These are phyloP conservation scores for Mucor circinelloides DNA, from an alignment of 371 early-diverging fungal genomes.

Conservation along the genomic window DNA sequence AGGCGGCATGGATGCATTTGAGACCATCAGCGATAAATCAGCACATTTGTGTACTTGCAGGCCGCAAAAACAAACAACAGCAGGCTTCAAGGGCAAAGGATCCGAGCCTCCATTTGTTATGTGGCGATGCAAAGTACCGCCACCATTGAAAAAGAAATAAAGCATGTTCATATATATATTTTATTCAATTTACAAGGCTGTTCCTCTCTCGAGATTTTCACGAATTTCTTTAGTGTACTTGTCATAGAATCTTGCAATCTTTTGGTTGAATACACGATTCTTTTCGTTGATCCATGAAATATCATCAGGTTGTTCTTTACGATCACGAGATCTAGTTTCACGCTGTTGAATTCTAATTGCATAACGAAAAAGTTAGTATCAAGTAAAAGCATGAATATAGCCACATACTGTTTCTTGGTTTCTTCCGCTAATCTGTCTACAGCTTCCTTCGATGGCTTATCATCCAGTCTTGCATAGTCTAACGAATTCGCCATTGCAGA, in stretches of 20 bases:
- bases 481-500: slow-evolving; percentile 71
- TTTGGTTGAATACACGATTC: slow-evolving; percentile 94
- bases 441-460: slow-evolving; percentile 65
- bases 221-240: slow-evolving; percentile 92
- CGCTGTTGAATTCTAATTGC: slow-evolving; percentile 68
- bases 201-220: slow-evolving; percentile 88
- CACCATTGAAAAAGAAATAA: slow-evolving; percentile 33
- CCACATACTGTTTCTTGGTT: slow-evolving; percentile 76
- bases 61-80: slow-evolving; percentile 53
- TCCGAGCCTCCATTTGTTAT: slow-evolving; percentile 56
- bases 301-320: slow-evolving; percentile 80
- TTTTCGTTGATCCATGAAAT: slow-evolving; percentile 96
- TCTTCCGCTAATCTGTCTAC: slow-evolving; percentile 76
- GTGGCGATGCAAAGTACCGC: slow-evolving; percentile 48
- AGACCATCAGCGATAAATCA: slow-evolving; percentile 15
- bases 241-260: slow-evolving; percentile 91
- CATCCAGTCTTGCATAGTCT: slow-evolving; percentile 65
- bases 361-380: slow-evolving; percentile 15
- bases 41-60: slow-evolving; percentile 38
- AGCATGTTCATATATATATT: neutral
- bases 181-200: slow-evolving; percentile 58
- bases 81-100: slow-evolving; percentile 48
- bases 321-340: slow-evolving; percentile 70
- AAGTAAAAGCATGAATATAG: neutral
- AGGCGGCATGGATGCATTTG: slow-evolving; percentile 62